A percentile compares a stretch with the other conserved stretches of the same genome.
phyloP scores from a whole-genome alignment of 2,329 filamentous ascomycete species.

The Blastomyces gilchristii region DNA sequence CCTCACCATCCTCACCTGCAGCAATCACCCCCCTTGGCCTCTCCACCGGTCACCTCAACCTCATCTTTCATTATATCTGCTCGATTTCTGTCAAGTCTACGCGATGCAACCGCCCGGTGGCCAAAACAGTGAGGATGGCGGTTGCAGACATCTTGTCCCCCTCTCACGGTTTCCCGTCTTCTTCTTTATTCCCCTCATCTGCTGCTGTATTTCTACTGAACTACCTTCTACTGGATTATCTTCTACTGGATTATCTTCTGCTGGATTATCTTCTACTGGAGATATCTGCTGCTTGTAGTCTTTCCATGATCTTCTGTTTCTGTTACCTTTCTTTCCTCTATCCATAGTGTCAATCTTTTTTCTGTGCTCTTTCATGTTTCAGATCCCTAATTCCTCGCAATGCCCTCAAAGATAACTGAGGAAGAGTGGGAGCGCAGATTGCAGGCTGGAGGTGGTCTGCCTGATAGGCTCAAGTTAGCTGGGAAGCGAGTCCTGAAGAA shows the following conservation, averaged over 20 bases:
- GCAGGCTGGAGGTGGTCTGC: neutral
- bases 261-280: neutral
- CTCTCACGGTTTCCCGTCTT: neutral
- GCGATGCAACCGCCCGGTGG: neutral
- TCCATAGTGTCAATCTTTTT: no score
- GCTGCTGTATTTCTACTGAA: neutral
- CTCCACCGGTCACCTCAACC: neutral
- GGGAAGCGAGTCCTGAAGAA: neutral
- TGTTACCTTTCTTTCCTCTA: no score
- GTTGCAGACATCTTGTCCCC: neutral
- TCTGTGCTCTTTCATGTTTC: neutral
- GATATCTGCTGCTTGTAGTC: neutral
- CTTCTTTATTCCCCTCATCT: neutral
- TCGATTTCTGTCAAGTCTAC: conserved; percentile 2
- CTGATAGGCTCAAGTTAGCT: neutral
- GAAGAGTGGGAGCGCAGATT: neutral
- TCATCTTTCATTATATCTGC: neutral
- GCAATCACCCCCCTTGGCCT: neutral
- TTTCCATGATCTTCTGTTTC: no score
- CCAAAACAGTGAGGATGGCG: neutral
- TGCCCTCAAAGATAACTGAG: neutral
- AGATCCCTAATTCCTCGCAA: neutral
- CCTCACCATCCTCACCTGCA: conserved; percentile 2
- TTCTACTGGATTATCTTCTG: no score
- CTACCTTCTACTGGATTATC: no score